Percentiles rank a stretch among this genome's conserved stretches.
Conservation (phyloP, 2,329 filamentous ascomycete genomes). For the Aureobasidium melanogenum region DNA sequence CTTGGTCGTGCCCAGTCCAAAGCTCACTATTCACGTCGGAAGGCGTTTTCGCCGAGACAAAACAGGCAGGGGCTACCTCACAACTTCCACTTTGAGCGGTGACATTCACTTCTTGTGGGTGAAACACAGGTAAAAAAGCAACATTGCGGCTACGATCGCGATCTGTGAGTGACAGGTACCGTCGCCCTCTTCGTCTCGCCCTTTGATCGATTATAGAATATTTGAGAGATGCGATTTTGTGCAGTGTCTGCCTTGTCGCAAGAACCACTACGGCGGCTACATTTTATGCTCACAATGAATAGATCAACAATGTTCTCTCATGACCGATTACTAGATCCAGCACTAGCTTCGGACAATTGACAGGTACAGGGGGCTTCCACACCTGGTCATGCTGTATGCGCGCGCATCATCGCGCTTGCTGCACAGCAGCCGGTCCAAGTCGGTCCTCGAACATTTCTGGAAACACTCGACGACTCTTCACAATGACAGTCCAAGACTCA, state of each 20-base stretch:
- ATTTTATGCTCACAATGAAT: not conserved
- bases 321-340: not conserved
- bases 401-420: not conserved
- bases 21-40: not conserved
- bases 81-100: not conserved
- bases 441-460: not conserved
- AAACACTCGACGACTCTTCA: not conserved
- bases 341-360: conserved; percentile 4
- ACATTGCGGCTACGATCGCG: not conserved
- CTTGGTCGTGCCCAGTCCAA: not conserved
- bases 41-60: not conserved
- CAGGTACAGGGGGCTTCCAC: not conserved
- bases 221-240: not conserved
- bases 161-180: not conserved
- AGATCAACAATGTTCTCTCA: not conserved
- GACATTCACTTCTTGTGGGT: not conserved
- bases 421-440: not conserved
- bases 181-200: not conserved
- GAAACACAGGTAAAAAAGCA: not conserved
- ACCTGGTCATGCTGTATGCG: not conserved
- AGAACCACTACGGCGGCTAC: not conserved
- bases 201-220: not conserved
- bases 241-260: not conserved
- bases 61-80: not conserved
- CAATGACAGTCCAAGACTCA: conserved; percentile 7